Evolutionary conservation across 495 filamentous ascomycete genomes (phyloP), one percentile per base, ranked within the genome.

Genomic region (Cercophora newfieldiana): DNA sequence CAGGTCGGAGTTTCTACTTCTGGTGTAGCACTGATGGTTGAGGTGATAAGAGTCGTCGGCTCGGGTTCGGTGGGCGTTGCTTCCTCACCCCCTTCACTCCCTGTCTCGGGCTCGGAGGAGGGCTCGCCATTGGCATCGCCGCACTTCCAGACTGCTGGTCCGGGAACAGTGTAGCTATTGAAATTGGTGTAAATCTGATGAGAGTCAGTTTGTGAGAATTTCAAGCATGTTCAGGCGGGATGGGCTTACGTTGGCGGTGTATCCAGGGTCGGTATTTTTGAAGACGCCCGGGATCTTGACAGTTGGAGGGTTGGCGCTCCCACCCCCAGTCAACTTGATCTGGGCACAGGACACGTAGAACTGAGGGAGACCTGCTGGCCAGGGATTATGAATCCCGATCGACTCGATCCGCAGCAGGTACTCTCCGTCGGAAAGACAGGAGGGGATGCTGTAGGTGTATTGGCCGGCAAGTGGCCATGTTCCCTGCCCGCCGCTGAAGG

Each of bases 401-500:
- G 82, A 81, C 71, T 89, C 86, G 59, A 85, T 84, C 2, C 87
- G 82, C 59, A 89, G 76, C 60, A 90, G 83, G 66, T 90, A 90
- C 61, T 88, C 83, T 61, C 87, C 87, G 54, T 73, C 75, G 0
- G 82, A 77, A 67, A 87, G 77, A 59, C 77, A 79, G 65, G 77
- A 75, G 12, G 86, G 86, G 66, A 89, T 84, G 50, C 76, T 84
- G 75, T 78, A 82, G 21, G 73, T 75, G 74, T 87, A 88, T 24
- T 74, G 72, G 59, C 70, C 69, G 49, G 72, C 63, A 69, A 85
- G 73, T 16, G 77, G 79, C 77, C 80, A 85, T 26, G 67, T 76
- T 0, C 77, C 68, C 24, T 71, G 63, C 1, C 77, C 75, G 3
- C 71, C 70, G 61, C 28, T 72, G 63, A 81, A 79, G 4, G 69